phyloP scores from a whole-genome alignment of 495 filamentous ascomycete genomes.

The Penicillium bialowiezense region DNA sequence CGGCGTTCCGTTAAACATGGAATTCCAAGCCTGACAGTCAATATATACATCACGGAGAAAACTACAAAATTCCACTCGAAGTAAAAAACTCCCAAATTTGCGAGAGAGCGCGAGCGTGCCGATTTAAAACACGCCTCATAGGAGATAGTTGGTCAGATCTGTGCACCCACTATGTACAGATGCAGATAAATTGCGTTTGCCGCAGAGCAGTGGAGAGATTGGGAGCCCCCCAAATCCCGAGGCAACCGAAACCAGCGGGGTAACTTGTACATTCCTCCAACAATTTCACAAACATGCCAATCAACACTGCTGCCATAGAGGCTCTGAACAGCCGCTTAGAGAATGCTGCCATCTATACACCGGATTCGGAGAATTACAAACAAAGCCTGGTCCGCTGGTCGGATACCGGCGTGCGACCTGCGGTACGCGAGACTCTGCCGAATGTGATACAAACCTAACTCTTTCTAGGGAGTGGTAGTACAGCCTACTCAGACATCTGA shows the following conservation, averaged over 20 bases:
- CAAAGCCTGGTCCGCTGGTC: conserved; percentile 36
- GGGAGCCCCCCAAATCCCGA: too few relatives aligned
- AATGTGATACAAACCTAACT: background rate
- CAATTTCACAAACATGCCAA: conserved; percentile 10
- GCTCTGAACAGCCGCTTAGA: conserved; percentile 20
- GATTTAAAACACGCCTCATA: too few relatives aligned
- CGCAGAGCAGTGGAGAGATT: background rate
- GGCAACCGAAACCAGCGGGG: background rate
- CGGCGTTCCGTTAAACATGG: too few relatives aligned
- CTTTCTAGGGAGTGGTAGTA: conserved; percentile 39
- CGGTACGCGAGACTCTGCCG: conserved; percentile 19
- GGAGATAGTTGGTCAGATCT: too few relatives aligned
- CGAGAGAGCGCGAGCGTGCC: too few relatives aligned
- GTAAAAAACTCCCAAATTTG: too few relatives aligned
- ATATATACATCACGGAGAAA: too few relatives aligned
- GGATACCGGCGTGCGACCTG: conserved; percentile 31
- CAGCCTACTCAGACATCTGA: conserved; percentile 33
- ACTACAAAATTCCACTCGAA: too few relatives aligned
- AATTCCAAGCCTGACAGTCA: too few relatives aligned
- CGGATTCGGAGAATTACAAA: conserved; percentile 28
- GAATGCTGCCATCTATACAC: conserved; percentile 24
- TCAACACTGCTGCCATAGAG: conserved; percentile 14
- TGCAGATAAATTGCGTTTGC: too few relatives aligned
- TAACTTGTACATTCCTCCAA: background rate
- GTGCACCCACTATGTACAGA: too few relatives aligned